Percentiles rank a stretch among this genome's conserved stretches.
These are phyloP conservation scores for Parafenestella ontariensis DNA, from an alignment of 2,329 filamentous ascomycete species.

Conservation along the genomic window DNA sequence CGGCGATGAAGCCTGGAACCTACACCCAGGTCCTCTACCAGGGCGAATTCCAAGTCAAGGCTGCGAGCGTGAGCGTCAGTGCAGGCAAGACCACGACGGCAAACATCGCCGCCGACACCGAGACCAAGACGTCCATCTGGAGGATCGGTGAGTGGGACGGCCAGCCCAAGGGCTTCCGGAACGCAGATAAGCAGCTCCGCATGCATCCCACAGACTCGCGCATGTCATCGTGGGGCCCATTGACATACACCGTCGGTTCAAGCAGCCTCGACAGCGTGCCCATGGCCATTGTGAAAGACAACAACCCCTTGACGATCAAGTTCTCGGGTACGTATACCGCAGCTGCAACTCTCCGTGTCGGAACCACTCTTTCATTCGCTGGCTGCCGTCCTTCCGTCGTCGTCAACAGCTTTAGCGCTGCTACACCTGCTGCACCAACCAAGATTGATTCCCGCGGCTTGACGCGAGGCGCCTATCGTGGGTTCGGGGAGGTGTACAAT, in stretches of 20 bases:
- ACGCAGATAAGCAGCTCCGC: slow-evolving; percentile 70
- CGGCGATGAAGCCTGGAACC: slow-evolving; percentile 70
- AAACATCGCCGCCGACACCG: slow-evolving; percentile 59
- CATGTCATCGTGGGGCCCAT: slow-evolving; percentile 67
- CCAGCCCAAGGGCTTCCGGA: slow-evolving; percentile 65
- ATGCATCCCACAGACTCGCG: slow-evolving; percentile 73
- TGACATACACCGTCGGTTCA: slow-evolving; percentile 68
- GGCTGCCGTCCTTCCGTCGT: slow-evolving; percentile 64
- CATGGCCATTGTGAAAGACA: slow-evolving; percentile 69
- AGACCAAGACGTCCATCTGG: slow-evolving; percentile 63
- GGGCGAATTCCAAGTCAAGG: slow-evolving; percentile 63
- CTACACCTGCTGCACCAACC: slow-evolving; percentile 61
- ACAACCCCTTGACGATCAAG: slow-evolving; percentile 68
- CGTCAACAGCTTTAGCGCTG: slow-evolving; percentile 63
- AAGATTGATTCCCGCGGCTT: slow-evolving; percentile 71
- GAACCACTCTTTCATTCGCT: slow-evolving; percentile 69
- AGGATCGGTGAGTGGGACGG: slow-evolving; percentile 72
- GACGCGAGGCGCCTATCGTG: slow-evolving; percentile 70
- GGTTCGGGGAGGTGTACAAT: slow-evolving; percentile 69
- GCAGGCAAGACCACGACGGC: slow-evolving; percentile 58
- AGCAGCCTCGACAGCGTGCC: slow-evolving; percentile 63
- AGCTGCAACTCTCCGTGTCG: slow-evolving; percentile 67
- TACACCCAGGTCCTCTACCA: slow-evolving; percentile 74
- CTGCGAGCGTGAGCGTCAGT: slow-evolving; percentile 54
- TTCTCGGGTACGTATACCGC: slow-evolving; percentile 62